Evolutionary conservation across 164 flowering plant species (phyloP).

Genomic region (Nymphaea thermarum): DNA sequence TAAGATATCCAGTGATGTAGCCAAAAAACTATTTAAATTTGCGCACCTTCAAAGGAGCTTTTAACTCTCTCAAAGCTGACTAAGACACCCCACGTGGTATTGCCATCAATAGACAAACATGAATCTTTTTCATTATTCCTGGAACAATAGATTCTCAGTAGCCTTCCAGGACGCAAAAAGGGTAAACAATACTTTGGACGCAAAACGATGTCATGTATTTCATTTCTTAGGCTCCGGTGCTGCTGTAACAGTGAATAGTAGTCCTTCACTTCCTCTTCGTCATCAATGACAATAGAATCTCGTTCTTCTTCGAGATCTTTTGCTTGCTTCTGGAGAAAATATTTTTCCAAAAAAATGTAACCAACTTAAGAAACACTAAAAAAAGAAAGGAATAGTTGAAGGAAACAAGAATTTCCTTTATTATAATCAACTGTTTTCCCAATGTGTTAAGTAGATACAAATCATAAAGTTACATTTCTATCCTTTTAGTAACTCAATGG

Average conservation of each 20-base stretch:
- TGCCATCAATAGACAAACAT: conserved; percentile 53
- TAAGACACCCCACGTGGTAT: conserved; percentile 86
- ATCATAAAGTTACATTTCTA: too few relatives aligned
- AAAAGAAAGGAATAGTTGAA: background rate
- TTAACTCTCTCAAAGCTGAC: conserved; percentile 65
- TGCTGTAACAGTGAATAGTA: conserved; percentile 64
- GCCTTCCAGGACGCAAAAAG: conserved; percentile 85
- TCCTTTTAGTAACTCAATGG: too few relatives aligned
- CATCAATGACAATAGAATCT: conserved; percentile 82
- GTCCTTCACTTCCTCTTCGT: conserved; percentile 73
- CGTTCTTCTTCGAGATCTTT: conserved; percentile 75
- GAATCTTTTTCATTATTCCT: conserved; percentile 33
- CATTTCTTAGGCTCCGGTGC: conserved; percentile 65
- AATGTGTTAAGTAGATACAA: too few relatives aligned
- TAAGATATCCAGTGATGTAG: background rate
- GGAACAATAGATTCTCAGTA: conserved; percentile 44
- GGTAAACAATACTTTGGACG: conserved; percentile 83
- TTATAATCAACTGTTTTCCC: too few relatives aligned
- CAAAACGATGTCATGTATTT: conserved; percentile 56
- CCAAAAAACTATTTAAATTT: background rate
- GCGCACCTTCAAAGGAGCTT: conserved; percentile 53
- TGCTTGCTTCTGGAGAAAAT: conserved; percentile 59
- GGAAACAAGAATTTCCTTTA: too few relatives aligned
- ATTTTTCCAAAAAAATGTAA: background rate
- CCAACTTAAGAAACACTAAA: background rate